A percentile compares a stretch with the other conserved stretches of the same genome.
Evolutionary conservation across 2,329 filamentous ascomycete genomes (phyloP).

Genomic region (Didymella arachidicola): DNA sequence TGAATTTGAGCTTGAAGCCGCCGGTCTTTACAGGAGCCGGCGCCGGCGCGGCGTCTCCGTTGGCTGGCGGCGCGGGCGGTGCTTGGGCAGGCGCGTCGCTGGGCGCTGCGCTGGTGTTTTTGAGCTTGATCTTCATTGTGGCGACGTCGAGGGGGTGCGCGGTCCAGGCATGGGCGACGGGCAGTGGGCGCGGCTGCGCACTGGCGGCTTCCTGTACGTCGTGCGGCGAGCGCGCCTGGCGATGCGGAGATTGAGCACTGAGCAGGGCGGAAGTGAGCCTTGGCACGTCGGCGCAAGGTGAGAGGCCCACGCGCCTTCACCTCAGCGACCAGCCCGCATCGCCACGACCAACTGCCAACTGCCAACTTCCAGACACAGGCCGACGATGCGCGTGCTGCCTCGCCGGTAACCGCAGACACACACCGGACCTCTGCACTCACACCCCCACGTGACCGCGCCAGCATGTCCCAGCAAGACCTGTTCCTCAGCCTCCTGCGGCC

Average conservation of each 20-base stretch:
- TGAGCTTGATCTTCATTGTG: conserved; percentile 47
- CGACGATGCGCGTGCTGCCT: conserved; percentile 37
- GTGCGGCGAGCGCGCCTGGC: not conserved
- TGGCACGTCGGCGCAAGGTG: conserved; percentile 28
- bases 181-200: conserved; percentile 19
- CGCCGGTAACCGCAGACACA: conserved; percentile 27
- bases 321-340: conserved; percentile 9
- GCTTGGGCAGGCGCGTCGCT: conserved; percentile 28
- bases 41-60: conserved; percentile 24
- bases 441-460: conserved; percentile 23
- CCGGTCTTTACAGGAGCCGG: conserved; percentile 23
- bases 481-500: conserved; percentile 85
- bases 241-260: conserved; percentile 12
- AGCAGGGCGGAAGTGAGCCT: conserved; percentile 20
- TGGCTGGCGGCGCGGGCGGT: conserved; percentile 19
- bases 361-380: not conserved
- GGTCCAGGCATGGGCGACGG: conserved; percentile 1
- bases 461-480: conserved; percentile 55
- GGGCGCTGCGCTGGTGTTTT: conserved; percentile 31
- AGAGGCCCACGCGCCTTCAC: conserved; percentile 27
- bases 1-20: conserved; percentile 46
- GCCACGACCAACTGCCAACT: not conserved
- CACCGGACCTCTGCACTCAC: conserved; percentile 29
- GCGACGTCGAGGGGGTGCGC: not conserved
- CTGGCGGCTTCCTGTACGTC: not conserved